Percentiles rank a stretch among this genome's conserved stretches.
phyloP scores from a whole-genome alignment of 139 green algal species.

The Tetradesmus obliquus region DNA sequence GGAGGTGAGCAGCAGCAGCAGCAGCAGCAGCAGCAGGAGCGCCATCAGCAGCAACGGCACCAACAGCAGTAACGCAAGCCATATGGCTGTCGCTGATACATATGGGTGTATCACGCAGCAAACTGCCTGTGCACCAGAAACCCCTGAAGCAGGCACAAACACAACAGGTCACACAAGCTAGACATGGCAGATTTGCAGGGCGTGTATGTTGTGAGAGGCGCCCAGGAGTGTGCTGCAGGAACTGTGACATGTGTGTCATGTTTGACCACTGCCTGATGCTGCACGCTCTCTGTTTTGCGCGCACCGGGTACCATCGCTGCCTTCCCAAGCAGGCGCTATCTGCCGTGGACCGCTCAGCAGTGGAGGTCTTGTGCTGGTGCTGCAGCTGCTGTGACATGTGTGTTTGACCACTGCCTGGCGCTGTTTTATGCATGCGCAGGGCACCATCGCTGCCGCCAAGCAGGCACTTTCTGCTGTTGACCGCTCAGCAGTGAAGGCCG shows the following conservation, averaged over 20 bases:
- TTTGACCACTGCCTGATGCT: too few relatives aligned
- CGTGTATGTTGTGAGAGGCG: too few relatives aligned
- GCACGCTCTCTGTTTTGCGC: too few relatives aligned
- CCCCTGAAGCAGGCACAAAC: too few relatives aligned
- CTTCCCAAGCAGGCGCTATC: conserved; percentile 46
- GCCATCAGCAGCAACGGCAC: background rate
- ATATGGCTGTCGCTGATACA: background rate
- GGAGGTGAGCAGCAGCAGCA: conserved; percentile 52
- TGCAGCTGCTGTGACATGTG: too few relatives aligned
- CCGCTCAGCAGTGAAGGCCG: conserved; percentile 51
- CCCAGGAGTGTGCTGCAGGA: too few relatives aligned
- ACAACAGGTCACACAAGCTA: too few relatives aligned
- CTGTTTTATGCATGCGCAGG: background rate
- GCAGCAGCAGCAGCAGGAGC: background rate
- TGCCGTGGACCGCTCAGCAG: conserved; percentile 24
- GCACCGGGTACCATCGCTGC: background rate
- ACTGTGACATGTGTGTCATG: too few relatives aligned
- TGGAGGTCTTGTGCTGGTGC: conserved; percentile 47
- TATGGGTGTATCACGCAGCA: too few relatives aligned
- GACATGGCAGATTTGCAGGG: too few relatives aligned
- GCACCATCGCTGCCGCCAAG: conserved; percentile 4
- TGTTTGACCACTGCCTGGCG: too few relatives aligned
- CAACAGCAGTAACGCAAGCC: background rate
- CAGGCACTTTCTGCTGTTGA: conserved; percentile 54
- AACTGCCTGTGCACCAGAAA: too few relatives aligned